Base-by-base conservation (phyloP, 441 rosid genomes). In the Adansonia grandidieri region DNA sequence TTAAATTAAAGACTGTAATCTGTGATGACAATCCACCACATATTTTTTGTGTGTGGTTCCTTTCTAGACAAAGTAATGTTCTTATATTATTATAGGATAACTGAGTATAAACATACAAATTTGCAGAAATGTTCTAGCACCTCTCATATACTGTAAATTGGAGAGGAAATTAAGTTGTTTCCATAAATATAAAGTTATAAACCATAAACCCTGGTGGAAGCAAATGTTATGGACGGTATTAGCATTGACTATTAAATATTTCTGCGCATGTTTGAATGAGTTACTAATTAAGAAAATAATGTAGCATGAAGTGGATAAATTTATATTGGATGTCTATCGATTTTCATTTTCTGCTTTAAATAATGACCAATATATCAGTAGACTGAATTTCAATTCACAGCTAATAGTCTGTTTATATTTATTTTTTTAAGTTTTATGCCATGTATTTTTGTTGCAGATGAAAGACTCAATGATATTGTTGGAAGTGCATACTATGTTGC, bases 401-500 rank as follows among this genome's bases (percentile, higher is more conserved):
- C 22, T 57, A 6, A 10, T 32, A 42, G 45, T 44, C 62, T 56
- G 15, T 28, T 45, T 44, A 24, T 24, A 24, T 6, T 13, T n/a
- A n/a, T 62, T 76, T 22, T 37, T 32, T 63, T 53, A 58, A 45
- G 32, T 20, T 73, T 73, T 44, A 1, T 44, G 53, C 42, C 15
- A n/a, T 73, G 1, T 71, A 7, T 66, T 57, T 73, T 54, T 53
- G 62, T 15, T 77, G 78, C 89, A 96, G 99, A 92, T 28, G 97
- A 91, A 87, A 89, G 98, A 63, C 90, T 94, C 69, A 93, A 92
- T 80, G 98, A 96, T 88, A 87, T 91, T 37, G 95, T 91, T 0
- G 95, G 95, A 44, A 91, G 95, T 62, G 90, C 95, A 48, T 91
- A 91, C 82, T 91, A 91, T 75, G 93, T 91, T 32, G 93, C 95